Conservation (phyloP, 441 rosid genomes). For the Melastoma candidum region DNA sequence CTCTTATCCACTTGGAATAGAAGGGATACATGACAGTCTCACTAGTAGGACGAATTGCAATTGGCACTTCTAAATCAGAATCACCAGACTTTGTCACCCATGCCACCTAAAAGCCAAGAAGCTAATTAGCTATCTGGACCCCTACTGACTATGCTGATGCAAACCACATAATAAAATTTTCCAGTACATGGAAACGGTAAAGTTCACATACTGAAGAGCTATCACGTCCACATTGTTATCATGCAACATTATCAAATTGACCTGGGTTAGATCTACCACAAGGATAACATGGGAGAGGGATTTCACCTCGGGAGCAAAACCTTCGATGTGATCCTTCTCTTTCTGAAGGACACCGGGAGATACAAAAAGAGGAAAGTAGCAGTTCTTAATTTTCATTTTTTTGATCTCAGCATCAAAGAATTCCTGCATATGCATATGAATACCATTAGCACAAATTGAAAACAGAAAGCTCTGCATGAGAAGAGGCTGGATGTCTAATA, state of each 20-base stretch:
- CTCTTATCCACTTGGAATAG: conserved; percentile 95
- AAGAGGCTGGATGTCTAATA: neutral
- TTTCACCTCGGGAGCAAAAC: conserved; percentile 96
- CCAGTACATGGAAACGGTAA: conserved; percentile 2
- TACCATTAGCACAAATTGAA: no score
- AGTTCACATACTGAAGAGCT: neutral
- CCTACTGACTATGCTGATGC: no score
- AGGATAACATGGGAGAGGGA: conserved; percentile 3
- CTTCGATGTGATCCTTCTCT: conserved; percentile 95
- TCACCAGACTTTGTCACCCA: conserved; percentile 98
- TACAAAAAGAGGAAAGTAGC: conserved; percentile 95
- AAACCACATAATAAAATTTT: neutral
- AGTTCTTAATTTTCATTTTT: conserved; percentile 87
- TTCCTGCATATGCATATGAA: conserved; percentile 28
- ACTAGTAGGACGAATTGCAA: conserved; percentile 98
- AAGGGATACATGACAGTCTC: conserved; percentile 99
- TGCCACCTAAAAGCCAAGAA: conserved; percentile 55
- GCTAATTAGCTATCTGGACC: no score
- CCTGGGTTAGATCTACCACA: neutral
- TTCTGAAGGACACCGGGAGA: conserved; percentile 76
- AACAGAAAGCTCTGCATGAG: no score
- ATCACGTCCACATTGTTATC: neutral
- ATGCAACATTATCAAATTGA: neutral
- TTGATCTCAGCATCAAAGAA: conserved; percentile 95
- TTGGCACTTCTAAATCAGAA: conserved; percentile 83